Conservation (phyloP, 2,329 filamentous ascomycete genomes). For the Pleoardoris graminearum region DNA sequence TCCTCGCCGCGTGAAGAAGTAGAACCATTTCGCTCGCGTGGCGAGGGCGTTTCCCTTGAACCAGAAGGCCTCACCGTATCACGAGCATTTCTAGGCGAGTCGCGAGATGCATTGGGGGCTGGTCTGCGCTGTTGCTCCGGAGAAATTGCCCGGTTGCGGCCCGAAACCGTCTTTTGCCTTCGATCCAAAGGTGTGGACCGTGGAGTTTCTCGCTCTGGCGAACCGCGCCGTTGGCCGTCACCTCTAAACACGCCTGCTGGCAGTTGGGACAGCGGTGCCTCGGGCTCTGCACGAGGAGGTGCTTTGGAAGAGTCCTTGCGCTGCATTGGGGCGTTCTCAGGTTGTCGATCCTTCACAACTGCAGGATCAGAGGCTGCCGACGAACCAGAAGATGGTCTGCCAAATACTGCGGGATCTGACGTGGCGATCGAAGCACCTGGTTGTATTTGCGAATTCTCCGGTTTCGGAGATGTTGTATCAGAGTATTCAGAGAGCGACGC, state of each 20-base stretch:
- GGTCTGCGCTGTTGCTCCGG: not conserved
- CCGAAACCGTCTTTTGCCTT: not conserved
- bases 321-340: not conserved
- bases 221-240: not conserved
- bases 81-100: not conserved
- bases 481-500: constrained; percentile 23
- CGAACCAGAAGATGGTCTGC: not conserved
- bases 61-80: not conserved
- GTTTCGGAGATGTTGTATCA: not conserved
- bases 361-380: constrained; percentile 3
- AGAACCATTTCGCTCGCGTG: not conserved
- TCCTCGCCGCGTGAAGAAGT: not conserved
- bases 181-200: not conserved
- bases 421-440: not conserved
- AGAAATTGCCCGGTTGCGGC: not conserved
- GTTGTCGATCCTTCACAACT: not conserved
- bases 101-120: not conserved
- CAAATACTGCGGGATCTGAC: constrained; percentile 8
- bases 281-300: not conserved
- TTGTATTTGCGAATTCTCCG: not conserved
- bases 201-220: not conserved
- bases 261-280: not conserved
- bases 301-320: not conserved
- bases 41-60: not conserved
- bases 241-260: not conserved